Evolutionary conservation across 2,329 filamentous ascomycete species (phyloP).

Genomic region (Botrytis fragariae): DNA sequence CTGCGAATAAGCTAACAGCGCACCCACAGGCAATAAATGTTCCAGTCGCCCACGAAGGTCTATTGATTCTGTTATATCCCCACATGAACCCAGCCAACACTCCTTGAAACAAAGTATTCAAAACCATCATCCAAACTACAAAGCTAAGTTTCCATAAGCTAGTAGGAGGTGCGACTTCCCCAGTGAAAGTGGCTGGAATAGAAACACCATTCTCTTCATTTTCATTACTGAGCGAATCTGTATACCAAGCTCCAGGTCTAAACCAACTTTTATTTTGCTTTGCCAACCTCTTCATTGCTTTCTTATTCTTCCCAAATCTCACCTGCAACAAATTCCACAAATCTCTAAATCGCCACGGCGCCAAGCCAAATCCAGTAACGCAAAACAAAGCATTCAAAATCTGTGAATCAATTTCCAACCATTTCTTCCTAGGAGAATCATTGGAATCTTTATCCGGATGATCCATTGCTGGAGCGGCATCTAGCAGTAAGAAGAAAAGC

Average conservation of each 20-base stretch:
- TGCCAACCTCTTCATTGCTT: constrained; percentile 63
- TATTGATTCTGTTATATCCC: constrained; percentile 24
- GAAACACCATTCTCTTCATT: constrained; percentile 52
- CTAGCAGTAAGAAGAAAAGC: constrained; percentile 81
- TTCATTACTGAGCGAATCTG: constrained; percentile 46
- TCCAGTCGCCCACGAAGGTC: constrained; percentile 25
- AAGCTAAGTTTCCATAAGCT: constrained; percentile 71
- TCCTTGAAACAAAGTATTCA: constrained; percentile 41
- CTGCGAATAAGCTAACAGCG: constrained; percentile 24
- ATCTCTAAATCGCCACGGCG: constrained; percentile 77
- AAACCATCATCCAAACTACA: constrained; percentile 38
- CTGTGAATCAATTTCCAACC: constrained; percentile 63
- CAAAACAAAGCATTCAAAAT: constrained; percentile 30
- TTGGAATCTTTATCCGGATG: constrained; percentile 64
- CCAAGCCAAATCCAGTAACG: constrained; percentile 45
- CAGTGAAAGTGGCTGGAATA: constrained; percentile 61
- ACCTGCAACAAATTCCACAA: constrained; percentile 68
- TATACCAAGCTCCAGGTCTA: constrained; percentile 62
- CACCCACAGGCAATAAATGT: constrained; percentile 25
- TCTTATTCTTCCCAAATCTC: constrained; percentile 49
- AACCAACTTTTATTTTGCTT: constrained; percentile 74
- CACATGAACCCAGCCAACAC: constrained; percentile 26
- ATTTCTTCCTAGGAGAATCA: constrained; percentile 69
- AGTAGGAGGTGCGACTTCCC: constrained; percentile 63
- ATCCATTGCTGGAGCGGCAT: constrained; percentile 71